Base-by-base conservation (phyloP, 192 early-diverging fungal species). In the Coemansia sp. region DNA sequence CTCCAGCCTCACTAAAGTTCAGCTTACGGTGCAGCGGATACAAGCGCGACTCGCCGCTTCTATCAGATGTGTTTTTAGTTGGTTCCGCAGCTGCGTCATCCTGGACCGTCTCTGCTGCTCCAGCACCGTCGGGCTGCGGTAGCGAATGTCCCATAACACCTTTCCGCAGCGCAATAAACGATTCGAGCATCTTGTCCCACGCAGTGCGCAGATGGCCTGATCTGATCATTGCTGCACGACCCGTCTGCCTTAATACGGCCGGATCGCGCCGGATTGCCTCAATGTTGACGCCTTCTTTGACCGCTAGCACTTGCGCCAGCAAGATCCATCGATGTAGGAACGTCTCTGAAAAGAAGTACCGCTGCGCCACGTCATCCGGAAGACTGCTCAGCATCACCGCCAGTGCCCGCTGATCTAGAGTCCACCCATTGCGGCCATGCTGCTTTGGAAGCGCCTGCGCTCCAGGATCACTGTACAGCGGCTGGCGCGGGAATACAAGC, bases 301-400 rank as follows among this genome's bases (percentile, higher is more conserved):
- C 57, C 3, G 78, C 65, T 59, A 75, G 48, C 8, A 69, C 78
- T 45, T 80, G 78, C 6, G 78, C 72, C 43, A 80, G 53, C 43
- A 70, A 67, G 3, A 82, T 65, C 74, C 73, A 82, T 43, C 74
- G 74, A 52, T 82, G 80, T 11, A 82, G 19, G 50, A 77, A 77
- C 19, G 80, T 68, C 71, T 82, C 80, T 10, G 68, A 70, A 35
- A 82, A 65, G 59, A 82, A 82, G 53, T 66, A 82, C 56, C 80
- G 58, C 35, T 71, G 25, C 0, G 60, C 73, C 5, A 77, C 35
- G 16, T 82, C 80, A 23, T 82, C 80, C 2, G 80, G 74, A 31
- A 82, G 61, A 11, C 64, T 64, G 22, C 61, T 38, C 58, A 82
- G 68, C 80, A 75, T 74, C n/a, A 56, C 57, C 4, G 55, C 49